Conservation (phyloP, 805 yeast species). For the Scheffersomyces stipitis region DNA sequence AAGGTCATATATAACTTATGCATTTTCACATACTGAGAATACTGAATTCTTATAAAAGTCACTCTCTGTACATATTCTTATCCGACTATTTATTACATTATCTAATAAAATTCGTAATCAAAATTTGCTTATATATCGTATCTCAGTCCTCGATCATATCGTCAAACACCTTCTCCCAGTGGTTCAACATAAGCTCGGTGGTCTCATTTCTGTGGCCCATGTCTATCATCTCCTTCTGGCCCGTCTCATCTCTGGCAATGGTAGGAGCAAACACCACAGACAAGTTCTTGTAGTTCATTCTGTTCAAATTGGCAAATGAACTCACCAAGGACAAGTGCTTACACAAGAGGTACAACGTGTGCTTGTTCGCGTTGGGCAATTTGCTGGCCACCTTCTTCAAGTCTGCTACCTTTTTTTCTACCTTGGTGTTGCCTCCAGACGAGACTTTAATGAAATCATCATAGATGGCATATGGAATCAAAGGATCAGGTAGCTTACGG, state of each 20-base stretch:
- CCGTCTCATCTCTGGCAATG: slow-evolving; percentile 71
- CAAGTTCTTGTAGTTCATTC: slow-evolving; percentile 81
- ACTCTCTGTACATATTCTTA: too few relatives aligned
- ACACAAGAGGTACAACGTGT: slow-evolving; percentile 54
- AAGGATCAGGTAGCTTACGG: slow-evolving; percentile 80
- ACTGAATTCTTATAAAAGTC: too few relatives aligned
- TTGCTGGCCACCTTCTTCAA: slow-evolving; percentile 45
- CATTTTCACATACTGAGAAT: too few relatives aligned
- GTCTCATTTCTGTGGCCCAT: slow-evolving; percentile 78
- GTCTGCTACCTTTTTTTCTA: slow-evolving; percentile 36
- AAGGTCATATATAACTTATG: too few relatives aligned
- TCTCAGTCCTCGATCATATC: too few relatives aligned
- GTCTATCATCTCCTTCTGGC: slow-evolving; percentile 81
- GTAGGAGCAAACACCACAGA: slow-evolving; percentile 96
- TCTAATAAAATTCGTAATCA: too few relatives aligned
- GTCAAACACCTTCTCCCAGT: slow-evolving; percentile 42
- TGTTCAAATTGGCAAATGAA: slow-evolving; percentile 51
- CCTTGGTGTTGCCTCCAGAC: slow-evolving; percentile 22
- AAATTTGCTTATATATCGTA: too few relatives aligned
- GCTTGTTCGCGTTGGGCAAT: slow-evolving; percentile 69
- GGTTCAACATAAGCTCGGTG: slow-evolving; percentile 66
- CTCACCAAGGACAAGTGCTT: slow-evolving; percentile 67
- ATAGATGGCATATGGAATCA: slow-evolving; percentile 70
- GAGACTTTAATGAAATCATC: slow-evolving; percentile 62
- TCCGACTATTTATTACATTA: too few relatives aligned